phyloP scores from a whole-genome alignment of 352 stramenopile genomes.

The Elongisporangium prolatum region DNA sequence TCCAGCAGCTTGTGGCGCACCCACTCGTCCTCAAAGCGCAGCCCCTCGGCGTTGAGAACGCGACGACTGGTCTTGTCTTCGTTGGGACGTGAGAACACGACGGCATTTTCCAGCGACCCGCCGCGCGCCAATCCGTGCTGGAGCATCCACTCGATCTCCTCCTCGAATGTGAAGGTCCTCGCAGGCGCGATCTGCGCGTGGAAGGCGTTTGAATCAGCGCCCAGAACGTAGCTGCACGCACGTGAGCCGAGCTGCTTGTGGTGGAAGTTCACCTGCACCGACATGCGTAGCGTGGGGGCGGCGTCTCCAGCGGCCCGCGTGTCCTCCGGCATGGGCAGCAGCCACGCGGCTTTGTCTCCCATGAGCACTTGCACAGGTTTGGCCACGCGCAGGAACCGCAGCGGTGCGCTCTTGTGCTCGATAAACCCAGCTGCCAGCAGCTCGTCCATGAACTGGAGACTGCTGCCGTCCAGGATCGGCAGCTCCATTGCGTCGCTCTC shows the following conservation, averaged over 20 bases:
- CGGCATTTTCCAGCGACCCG: constrained; percentile 57
- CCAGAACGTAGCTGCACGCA: constrained; percentile 34
- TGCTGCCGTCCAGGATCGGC: constrained; percentile 67
- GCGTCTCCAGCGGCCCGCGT: constrained; percentile 10
- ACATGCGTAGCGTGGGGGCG: constrained; percentile 39
- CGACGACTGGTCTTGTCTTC: not conserved
- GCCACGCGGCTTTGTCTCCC: constrained; percentile 61
- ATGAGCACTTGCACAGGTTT: constrained; percentile 53
- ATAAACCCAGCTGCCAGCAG: constrained; percentile 33
- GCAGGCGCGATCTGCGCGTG: constrained; percentile 33
- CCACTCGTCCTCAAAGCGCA: constrained; percentile 67
- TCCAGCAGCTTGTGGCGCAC: constrained; percentile 70
- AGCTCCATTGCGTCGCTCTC: constrained; percentile 26
- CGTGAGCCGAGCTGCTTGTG: constrained; percentile 48
- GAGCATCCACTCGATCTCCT: constrained; percentile 62
- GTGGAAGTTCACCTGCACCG: constrained; percentile 65
- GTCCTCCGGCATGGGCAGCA: constrained; percentile 36
- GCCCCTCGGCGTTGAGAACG: constrained; percentile 42
- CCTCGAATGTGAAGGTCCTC: constrained; percentile 71
- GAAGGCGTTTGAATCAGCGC: constrained; percentile 27
- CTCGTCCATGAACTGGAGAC: constrained; percentile 29
- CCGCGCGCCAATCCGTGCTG: constrained; percentile 42
- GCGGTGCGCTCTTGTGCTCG: constrained; percentile 11
- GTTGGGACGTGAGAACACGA: constrained; percentile 36
- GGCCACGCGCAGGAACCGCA: constrained; percentile 32